Conservation (phyloP, 768 basidiomycete species). For the Multifurca ochricompacta region DNA sequence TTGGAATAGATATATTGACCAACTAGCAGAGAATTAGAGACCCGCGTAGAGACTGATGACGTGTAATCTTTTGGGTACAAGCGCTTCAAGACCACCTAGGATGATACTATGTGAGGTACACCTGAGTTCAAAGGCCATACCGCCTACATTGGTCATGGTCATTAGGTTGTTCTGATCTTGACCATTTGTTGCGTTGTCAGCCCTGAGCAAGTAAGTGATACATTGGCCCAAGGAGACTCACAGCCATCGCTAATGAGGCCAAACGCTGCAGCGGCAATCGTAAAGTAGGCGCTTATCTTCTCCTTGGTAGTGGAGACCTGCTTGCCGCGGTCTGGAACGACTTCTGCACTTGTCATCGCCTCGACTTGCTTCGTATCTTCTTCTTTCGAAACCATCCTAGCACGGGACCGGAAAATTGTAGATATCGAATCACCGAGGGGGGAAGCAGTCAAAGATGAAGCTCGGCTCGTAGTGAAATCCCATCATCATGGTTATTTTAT, state of each 20-base stretch:
- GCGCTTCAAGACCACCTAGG: slow-evolving; percentile 56
- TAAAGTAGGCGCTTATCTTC: slow-evolving; percentile 49
- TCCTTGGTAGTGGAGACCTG: slow-evolving; percentile 25
- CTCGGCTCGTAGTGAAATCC: not conserved
- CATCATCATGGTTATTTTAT: slow-evolving; percentile 5
- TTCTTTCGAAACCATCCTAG: slow-evolving; percentile 1
- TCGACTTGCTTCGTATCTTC: not conserved
- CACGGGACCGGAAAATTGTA: not conserved
- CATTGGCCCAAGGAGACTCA: slow-evolving; percentile 23
- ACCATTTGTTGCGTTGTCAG: not conserved
- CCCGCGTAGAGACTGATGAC: slow-evolving; percentile 51
- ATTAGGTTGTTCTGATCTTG: slow-evolving; percentile 63
- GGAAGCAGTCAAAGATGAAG: not conserved
- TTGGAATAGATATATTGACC: slow-evolving; percentile 34
- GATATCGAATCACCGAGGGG: not conserved
- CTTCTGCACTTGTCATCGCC: not conserved
- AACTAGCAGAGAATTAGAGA: slow-evolving; percentile 63
- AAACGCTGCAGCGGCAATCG: slow-evolving; percentile 56
- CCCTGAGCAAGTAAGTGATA: slow-evolving; percentile 4
- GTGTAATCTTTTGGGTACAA: slow-evolving; percentile 61
- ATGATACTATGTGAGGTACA: slow-evolving; percentile 12
- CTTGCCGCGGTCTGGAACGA: slow-evolving; percentile 7
- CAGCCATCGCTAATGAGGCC: slow-evolving; percentile 61
- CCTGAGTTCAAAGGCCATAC: not conserved
- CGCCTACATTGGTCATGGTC: slow-evolving; percentile 55